Conservation (phyloP, 768 basidiomycete species). For the Podaxis rugospora region DNA sequence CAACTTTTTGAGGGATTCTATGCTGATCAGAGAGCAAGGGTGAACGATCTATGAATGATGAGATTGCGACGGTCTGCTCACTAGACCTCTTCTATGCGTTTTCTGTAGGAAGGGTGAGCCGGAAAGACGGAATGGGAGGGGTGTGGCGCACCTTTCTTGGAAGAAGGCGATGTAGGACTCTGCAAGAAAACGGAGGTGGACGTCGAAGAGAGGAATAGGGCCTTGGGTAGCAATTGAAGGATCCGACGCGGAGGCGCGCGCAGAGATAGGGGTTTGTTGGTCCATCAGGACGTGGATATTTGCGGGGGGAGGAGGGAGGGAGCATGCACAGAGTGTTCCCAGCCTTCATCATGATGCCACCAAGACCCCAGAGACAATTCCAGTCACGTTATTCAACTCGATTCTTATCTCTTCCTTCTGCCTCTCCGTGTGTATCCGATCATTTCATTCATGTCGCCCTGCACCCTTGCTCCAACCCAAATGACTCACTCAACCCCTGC, state of each 20-base stretch:
- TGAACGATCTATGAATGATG: background rate
- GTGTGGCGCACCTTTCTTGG: conserved; percentile 63
- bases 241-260: conserved; percentile 37
- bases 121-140: conserved; percentile 4
- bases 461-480: background rate
- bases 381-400: conserved; percentile 9
- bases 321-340: background rate
- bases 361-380: background rate
- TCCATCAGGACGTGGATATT: conserved; percentile 19
- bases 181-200: conserved; percentile 60
- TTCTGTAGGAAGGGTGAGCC: conserved; percentile 39
- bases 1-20: conserved; percentile 69
- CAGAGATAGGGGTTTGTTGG: conserved; percentile 30
- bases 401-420: background rate
- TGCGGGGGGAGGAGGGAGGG: background rate
- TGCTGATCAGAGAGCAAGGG: conserved; percentile 34
- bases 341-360: too few species aligned
- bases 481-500: background rate
- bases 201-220: conserved; percentile 68
- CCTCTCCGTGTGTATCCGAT: background rate
- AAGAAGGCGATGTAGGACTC: conserved; percentile 85
- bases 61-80: conserved; percentile 30
- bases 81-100: conserved; percentile 84
- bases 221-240: conserved; percentile 33
- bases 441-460: background rate